phyloP scores from a whole-genome alignment of 2,329 filamentous ascomycete species.

The Epichloe gansuensis region DNA sequence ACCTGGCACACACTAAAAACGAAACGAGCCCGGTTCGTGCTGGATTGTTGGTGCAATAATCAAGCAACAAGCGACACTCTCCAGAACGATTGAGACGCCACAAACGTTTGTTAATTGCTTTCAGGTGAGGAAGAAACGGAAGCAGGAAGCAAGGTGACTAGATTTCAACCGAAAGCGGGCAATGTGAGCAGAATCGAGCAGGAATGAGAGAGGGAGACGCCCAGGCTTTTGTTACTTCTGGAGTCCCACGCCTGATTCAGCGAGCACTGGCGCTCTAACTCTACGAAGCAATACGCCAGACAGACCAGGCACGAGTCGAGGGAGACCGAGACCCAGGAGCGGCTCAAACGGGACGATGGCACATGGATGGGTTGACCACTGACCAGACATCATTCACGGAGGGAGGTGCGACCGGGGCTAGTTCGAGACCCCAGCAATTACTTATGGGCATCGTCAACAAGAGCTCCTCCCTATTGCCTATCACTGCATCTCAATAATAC shows the following conservation, averaged over 20 bases:
- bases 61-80: neutral
- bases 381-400: neutral
- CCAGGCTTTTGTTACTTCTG: conserved; percentile 1
- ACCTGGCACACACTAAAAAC: no score
- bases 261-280: neutral
- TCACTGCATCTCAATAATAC: no score
- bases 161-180: neutral
- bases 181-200: neutral
- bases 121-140: no score
- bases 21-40: neutral
- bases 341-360: no score
- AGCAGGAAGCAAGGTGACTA: neutral
- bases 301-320: neutral
- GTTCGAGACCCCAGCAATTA: neutral
- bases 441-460: no score
- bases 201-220: neutral
- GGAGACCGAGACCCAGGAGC: neutral
- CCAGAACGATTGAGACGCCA: no score
- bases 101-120: no score
- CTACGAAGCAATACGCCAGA: neutral
- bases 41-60: neutral
- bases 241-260: neutral
- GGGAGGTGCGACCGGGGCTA: neutral
- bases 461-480: no score
- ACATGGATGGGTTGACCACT: no score